Conservation (phyloP, 371 early-diverging fungal species). For the Blastocladiella emersonii region DNA sequence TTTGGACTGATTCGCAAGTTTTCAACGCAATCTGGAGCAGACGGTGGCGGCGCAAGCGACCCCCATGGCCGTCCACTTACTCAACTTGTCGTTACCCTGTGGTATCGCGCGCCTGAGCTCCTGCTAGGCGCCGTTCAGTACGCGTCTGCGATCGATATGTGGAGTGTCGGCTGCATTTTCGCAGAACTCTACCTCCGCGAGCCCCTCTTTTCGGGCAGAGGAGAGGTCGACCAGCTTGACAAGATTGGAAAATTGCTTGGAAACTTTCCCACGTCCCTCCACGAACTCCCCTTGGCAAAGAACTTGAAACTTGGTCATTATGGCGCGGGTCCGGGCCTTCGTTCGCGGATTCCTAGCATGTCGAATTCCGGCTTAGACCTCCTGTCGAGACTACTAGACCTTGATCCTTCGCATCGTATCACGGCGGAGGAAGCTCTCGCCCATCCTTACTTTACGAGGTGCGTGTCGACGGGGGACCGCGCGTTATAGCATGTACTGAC, state of each 20-base stretch:
- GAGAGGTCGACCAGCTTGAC: conserved; percentile 63
- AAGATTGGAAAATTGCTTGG: conserved; percentile 62
- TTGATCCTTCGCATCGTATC: conserved; percentile 77
- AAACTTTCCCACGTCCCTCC: conserved; percentile 47
- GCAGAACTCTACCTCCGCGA: conserved; percentile 66
- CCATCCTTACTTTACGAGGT: conserved; percentile 77
- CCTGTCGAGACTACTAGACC: conserved; percentile 59
- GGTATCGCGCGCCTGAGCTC: conserved; percentile 95
- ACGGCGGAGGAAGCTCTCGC: conserved; percentile 69
- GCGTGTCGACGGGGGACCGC: conserved; percentile 6
- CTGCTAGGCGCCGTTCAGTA: conserved; percentile 87
- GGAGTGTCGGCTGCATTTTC: conserved; percentile 93
- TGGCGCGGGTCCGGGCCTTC: conserved; percentile 27
- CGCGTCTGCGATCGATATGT: conserved; percentile 85
- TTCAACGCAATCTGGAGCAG: conserved; percentile 47
- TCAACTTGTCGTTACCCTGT: conserved; percentile 79
- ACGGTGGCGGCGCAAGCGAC: conserved; percentile 1
- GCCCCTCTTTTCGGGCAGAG: conserved; percentile 57
- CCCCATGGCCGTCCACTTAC: conserved; percentile 31
- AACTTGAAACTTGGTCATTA: conserved; percentile 50
- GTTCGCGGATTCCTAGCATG: conserved; percentile 47
- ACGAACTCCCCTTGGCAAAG: conserved; percentile 47
- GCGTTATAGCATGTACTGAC: not conserved
- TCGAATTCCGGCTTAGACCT: conserved; percentile 70
- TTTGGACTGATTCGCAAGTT: conserved; percentile 70